phyloP scores from a whole-genome alignment of 1,139 yeast species.

The Neolecta irregularis region DNA sequence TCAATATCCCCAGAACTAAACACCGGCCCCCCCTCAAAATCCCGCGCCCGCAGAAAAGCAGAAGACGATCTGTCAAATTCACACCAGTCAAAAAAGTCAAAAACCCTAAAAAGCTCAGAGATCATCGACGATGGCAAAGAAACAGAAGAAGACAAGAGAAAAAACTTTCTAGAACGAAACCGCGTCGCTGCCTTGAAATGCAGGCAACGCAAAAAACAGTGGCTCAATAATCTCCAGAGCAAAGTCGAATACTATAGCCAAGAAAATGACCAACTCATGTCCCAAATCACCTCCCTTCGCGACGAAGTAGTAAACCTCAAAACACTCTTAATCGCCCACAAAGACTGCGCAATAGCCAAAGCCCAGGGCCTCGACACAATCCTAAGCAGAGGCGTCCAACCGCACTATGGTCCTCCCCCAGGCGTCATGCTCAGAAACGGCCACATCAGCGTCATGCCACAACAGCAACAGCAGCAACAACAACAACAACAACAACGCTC shows the following conservation, averaged over 20 bases:
- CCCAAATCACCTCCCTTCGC: conserved; percentile 41
- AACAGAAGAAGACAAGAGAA: conserved; percentile 56
- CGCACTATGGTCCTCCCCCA: too few species aligned
- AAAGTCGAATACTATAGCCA: conserved; percentile 54
- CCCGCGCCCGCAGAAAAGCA: too few species aligned
- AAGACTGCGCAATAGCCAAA: conserved; percentile 22
- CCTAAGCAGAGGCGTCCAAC: too few species aligned
- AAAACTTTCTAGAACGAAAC: conserved; percentile 73
- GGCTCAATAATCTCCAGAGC: conserved; percentile 66
- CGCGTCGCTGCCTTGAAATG: conserved; percentile 93
- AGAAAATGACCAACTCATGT: conserved; percentile 54
- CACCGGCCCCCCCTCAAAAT: background rate
- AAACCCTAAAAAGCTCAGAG: background rate
- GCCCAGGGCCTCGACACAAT: too few species aligned
- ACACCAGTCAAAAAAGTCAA: background rate
- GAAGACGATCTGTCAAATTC: conserved; percentile 5
- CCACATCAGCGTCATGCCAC: too few species aligned
- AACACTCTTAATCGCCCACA: conserved; percentile 26
- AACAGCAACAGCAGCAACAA: too few species aligned
- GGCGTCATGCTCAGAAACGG: too few species aligned
- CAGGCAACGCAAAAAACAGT: conserved; percentile 85
- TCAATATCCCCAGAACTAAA: background rate
- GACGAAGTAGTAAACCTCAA: conserved; percentile 44
- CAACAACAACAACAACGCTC: too few species aligned
- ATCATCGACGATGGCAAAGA: conserved; percentile 16